Evolutionary conservation across 805 yeast species (phyloP).

Genomic region (Ogataea naganishii): DNA sequence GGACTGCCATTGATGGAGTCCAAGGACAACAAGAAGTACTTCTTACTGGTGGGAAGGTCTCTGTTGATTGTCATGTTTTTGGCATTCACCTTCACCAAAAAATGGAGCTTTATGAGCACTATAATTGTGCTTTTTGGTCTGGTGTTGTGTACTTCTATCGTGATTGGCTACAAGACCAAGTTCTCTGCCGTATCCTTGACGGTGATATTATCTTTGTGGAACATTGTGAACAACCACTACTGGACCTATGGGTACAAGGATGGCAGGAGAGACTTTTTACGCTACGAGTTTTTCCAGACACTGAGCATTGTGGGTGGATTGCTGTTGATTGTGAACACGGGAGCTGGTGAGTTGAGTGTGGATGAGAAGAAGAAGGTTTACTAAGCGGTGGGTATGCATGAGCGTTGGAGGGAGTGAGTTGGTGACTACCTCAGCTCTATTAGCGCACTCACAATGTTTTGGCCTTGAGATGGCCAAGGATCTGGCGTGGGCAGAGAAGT

Average conservation of each 20-base stretch:
- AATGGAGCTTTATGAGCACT: conserved; percentile 60
- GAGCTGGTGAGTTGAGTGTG: conserved; percentile 89
- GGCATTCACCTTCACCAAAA: conserved; percentile 71
- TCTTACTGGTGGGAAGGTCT: conserved; percentile 80
- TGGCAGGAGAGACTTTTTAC: conserved; percentile 77
- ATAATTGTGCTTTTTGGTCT: conserved; percentile 64
- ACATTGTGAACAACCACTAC: conserved; percentile 75
- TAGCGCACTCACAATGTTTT: too few relatives aligned
- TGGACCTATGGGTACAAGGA: conserved; percentile 71
- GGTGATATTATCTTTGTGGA: conserved; percentile 63
- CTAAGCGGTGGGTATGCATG: conserved; percentile 24
- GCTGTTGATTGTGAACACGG: conserved; percentile 82
- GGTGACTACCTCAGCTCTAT: too few relatives aligned
- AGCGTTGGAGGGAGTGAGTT: too few relatives aligned
- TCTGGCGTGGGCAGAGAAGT: too few relatives aligned
- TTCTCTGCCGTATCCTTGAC: conserved; percentile 71
- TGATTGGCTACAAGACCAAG: conserved; percentile 89
- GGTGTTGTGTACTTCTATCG: conserved; percentile 64
- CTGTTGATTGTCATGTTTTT: conserved; percentile 77
- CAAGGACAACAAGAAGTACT: conserved; percentile 71
- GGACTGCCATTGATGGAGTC: conserved; percentile 68
- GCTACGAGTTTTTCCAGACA: conserved; percentile 92
- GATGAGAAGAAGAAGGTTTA: conserved; percentile 95
- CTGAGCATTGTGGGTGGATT: conserved; percentile 93
- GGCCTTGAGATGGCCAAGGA: too few relatives aligned